These are phyloP conservation scores for Tremella yokohamensis DNA, from an alignment of 768 basidiomycete species.

Conservation along the genomic window DNA sequence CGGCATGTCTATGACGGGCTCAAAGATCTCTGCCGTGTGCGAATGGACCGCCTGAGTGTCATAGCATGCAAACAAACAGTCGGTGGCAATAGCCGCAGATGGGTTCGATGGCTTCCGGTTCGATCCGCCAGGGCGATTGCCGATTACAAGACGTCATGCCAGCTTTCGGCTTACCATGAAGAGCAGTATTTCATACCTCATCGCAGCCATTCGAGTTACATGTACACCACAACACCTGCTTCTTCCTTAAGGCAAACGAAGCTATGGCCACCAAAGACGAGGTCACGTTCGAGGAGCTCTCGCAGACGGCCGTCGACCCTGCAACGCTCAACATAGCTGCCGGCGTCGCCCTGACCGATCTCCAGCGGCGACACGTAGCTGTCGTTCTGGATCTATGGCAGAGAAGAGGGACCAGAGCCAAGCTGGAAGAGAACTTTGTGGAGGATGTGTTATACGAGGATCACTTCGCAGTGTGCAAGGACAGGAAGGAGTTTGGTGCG, in stretches of 20 bases:
- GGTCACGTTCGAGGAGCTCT: slow-evolving; percentile 10
- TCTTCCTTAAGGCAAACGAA: not conserved
- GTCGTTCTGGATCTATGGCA: slow-evolving; percentile 47
- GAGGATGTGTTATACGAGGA: slow-evolving; percentile 49
- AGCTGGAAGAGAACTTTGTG: slow-evolving; percentile 35
- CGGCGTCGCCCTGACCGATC: slow-evolving; percentile 21
- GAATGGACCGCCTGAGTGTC: no score
- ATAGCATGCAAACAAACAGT: no score
- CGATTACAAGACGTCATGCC: no score
- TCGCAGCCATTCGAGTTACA: no score
- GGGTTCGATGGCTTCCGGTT: no score
- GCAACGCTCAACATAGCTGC: slow-evolving; percentile 24
- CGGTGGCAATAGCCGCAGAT: no score
- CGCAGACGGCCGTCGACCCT: slow-evolving; percentile 27
- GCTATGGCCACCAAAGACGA: not conserved
- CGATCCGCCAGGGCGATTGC: no score
- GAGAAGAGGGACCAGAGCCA: slow-evolving; percentile 43
- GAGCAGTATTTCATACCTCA: no score
- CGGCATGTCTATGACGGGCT: no score
- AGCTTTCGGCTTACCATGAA: no score
- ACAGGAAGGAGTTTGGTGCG: slow-evolving; percentile 46
- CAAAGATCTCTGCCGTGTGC: no score
- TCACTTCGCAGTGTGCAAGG: slow-evolving; percentile 40
- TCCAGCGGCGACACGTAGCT: slow-evolving; percentile 38
- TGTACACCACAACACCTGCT: not conserved